These are phyloP conservation scores for Amanita molliuscula DNA, from an alignment of 768 basidiomycete species.

Conservation along the genomic window DNA sequence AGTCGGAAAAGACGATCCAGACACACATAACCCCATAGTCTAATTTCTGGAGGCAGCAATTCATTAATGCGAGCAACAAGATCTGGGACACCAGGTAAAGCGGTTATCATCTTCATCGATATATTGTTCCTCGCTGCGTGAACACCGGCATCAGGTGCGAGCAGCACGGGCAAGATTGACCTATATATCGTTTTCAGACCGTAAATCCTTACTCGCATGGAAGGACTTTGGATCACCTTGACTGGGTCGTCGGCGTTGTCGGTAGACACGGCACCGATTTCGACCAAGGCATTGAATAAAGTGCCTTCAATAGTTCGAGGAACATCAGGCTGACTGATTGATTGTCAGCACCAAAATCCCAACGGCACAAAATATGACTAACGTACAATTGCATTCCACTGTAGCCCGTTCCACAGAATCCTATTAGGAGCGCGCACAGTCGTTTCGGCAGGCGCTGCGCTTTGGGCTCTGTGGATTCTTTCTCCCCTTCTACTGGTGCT, in stretches of 20 bases:
- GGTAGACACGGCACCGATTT: slow-evolving; percentile 85
- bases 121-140: slow-evolving; percentile 95
- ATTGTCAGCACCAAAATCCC: neutral
- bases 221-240: slow-evolving; percentile 41
- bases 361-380: neutral
- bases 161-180: slow-evolving; percentile 83
- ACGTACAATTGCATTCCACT: slow-evolving; percentile 96
- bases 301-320: slow-evolving; percentile 82
- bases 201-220: neutral
- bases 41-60: slow-evolving; percentile 83
- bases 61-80: slow-evolving; percentile 70
- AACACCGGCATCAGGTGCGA: slow-evolving; percentile 94
- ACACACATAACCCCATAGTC: slow-evolving; percentile 84
- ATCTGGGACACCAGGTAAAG: slow-evolving; percentile 61
- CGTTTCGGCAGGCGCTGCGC: slow-evolving; percentile 67
- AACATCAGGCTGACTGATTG: slow-evolving; percentile 51
- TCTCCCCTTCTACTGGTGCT: slow-evolving; percentile 14
- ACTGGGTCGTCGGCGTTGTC: slow-evolving; percentile 89
- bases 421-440: slow-evolving; percentile 75
- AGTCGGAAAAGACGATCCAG: neutral
- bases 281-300: slow-evolving; percentile 79
- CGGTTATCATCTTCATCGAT: slow-evolving; percentile 80
- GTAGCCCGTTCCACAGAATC: slow-evolving; percentile 88
- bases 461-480: slow-evolving; percentile 26
- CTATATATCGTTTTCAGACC: slow-evolving; percentile 25